A percentile compares a stretch with the other conserved stretches of the same genome.
Evolutionary conservation across 208 protist species (phyloP).

Genomic region (Leishmania major): DNA sequence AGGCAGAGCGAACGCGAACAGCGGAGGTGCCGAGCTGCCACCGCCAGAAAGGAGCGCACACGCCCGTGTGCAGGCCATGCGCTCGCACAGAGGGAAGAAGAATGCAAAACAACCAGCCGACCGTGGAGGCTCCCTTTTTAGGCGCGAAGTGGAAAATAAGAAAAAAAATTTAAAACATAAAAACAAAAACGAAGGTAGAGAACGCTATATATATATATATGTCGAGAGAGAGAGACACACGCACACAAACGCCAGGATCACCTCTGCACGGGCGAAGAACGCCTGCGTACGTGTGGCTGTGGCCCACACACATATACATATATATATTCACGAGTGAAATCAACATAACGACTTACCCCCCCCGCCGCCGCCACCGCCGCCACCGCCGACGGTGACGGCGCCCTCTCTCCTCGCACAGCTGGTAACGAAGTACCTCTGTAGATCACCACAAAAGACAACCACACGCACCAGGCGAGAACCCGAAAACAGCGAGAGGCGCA

Average conservation of each 20-base stretch:
- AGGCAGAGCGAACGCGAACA: neutral
- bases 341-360: neutral
- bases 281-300: neutral
- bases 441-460: neutral
- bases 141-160: no score
- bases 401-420: neutral
- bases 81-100: no score
- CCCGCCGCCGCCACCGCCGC: neutral
- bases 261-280: neutral
- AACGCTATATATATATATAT: no score
- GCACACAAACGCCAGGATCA: neutral
- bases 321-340: neutral
- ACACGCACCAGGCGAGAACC: neutral
- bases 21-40: neutral
- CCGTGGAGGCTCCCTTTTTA: no score
- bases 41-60: no score
- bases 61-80: no score
- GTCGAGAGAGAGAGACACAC: no score
- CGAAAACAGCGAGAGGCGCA: neutral
- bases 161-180: no score
- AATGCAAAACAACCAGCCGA: no score
- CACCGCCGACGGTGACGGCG: neutral
- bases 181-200: no score
- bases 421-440: neutral
- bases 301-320: neutral